Evolutionary conservation across 2,329 filamentous ascomycete genomes (phyloP), one percentile per base, ranked within the genome.

Genomic region (Penicillium sp.): DNA sequence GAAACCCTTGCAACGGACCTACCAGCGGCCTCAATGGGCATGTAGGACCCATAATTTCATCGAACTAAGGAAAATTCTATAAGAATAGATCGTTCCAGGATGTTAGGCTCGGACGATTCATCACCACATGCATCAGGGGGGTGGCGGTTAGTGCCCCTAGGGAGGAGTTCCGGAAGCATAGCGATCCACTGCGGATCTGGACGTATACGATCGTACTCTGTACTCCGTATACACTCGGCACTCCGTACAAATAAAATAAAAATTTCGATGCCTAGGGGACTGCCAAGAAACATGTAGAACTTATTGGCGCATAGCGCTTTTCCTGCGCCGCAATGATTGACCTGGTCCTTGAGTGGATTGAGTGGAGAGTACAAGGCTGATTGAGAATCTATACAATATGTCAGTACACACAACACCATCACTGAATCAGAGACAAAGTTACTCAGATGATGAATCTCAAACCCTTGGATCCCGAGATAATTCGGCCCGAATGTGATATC

Each of bases 231-330:
- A 24, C 6, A 9, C 24, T 26, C 24, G 2, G 24, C 3, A 26
- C 24, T 26, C 24, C 2, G 24, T 26, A 26, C 24, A 26, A 26
- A 26, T 44, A 31, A 40, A 40, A 48, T 53, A 48, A 51, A 51
- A 58, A 58, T 26, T 45, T 47, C 49, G 57, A 55, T 57, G 60
- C 58, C 56, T 60, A 54, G 38, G n/a, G n/a, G n/a, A n/a, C n/a
- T 48, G 57, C 57, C 57, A 58, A 58, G 58, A 45, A 42, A 33
- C 2, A 44, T 24, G 3, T 15, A 40, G 26, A 19, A 24, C 37
- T 34, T 42, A 28, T 32, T 35, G 40, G 13, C 35, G 39, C 44
- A 32, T 51, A 38, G 47, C 10, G 12, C 29, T 15, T 49, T 32
- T 3, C 21, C 29, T 43, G 19, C 31, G 37, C 34, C 29, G n/a